Base-by-base conservation (phyloP, 345 rosid genomes). In the Populus deltoides region DNA sequence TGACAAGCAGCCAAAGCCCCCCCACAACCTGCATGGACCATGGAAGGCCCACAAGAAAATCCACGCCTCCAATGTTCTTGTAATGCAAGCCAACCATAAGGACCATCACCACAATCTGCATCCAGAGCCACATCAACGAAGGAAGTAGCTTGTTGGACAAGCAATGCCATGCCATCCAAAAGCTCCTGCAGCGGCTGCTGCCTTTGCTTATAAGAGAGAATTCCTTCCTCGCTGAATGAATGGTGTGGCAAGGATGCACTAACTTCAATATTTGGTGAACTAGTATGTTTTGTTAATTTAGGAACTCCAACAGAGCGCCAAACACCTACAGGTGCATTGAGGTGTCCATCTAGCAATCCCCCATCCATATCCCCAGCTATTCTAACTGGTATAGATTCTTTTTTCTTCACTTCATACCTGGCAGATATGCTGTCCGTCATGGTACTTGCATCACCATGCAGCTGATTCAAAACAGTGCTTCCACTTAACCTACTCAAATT, bases 11-110 rank as follows among this genome's bases (percentile, higher is more conserved):
- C 93, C 88, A 96, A 81, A 81, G 90, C 86, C 73, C 99, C 99
- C 45, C 99, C 99, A 85, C 99, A 96, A 73, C 99, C 98, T 38
- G 98, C 98, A 90, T 96, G 99, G 77, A 90, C 89, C 92, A 89
- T 86, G 78, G 94, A 89, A 62, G 99, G 99, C 59, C 98, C 99
- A 86, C 99, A 96, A 70, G 93, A 90, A 79, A 96, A 88, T 75
- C 89, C 99, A 72, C 90, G 94, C 86, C 98, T 90, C 97, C 98
- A 91, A 51, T 92, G 92, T 77, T 96, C 99, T 87, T 96, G 97
- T 77, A 93, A 84, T 86, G 99, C 98, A 85, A 96, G 99, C 99
- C 94, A 93, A 66, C 97, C 94, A 80, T 86, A 96, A 70, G 98
- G 97, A 78, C 98, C 95, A 86, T 96, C 99, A 24, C 94, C 90